phyloP scores from a whole-genome alignment of 306 rosid genomes.

The Sindora glabra region DNA sequence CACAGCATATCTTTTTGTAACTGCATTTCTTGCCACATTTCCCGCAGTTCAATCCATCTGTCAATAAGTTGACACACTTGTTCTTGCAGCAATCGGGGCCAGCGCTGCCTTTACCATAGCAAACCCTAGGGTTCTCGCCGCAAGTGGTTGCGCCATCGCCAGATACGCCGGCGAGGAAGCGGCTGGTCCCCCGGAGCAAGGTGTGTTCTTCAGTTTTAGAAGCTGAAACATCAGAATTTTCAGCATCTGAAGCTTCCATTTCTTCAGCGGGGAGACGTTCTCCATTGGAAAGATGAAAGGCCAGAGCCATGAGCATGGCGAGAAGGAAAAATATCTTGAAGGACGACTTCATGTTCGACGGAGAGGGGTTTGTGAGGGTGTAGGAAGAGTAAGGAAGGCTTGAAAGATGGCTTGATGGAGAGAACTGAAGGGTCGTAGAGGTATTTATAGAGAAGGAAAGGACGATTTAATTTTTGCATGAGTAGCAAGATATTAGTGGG shows the following conservation, averaged over 20 bases:
- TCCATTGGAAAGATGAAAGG: not conserved
- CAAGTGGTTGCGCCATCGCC: conserved; percentile 9
- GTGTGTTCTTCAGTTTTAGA: not conserved
- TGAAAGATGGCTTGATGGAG: conserved; percentile 11
- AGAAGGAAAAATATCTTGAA: conserved; percentile 7
- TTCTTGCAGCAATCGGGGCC: conserved; percentile 31
- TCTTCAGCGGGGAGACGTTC: not conserved
- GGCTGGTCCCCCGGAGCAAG: conserved; percentile 16
- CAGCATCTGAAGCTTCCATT: not conserved
- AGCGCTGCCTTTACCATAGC: conserved; percentile 16
- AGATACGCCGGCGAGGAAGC: conserved; percentile 10
- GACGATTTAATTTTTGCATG: no score
- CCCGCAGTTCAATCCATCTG: conserved; percentile 27
- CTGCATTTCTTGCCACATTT: conserved; percentile 31
- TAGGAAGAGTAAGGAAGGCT: no score
- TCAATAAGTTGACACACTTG: conserved; percentile 19
- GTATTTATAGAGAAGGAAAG: conserved; percentile 27
- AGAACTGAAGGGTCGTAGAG: conserved; percentile 3
- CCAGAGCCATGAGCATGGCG: conserved; percentile 17
- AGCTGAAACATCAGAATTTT: no score
- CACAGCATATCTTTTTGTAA: conserved; percentile 29
- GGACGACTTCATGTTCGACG: conserved; percentile 27
- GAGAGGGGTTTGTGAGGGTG: no score
- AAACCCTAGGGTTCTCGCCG: conserved; percentile 24
- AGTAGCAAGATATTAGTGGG: no score